Percentiles rank a stretch among this genome's conserved stretches.
Evolutionary conservation across 2,329 filamentous ascomycete genomes (phyloP).

Genomic region (Escovopsis sp.): DNA sequence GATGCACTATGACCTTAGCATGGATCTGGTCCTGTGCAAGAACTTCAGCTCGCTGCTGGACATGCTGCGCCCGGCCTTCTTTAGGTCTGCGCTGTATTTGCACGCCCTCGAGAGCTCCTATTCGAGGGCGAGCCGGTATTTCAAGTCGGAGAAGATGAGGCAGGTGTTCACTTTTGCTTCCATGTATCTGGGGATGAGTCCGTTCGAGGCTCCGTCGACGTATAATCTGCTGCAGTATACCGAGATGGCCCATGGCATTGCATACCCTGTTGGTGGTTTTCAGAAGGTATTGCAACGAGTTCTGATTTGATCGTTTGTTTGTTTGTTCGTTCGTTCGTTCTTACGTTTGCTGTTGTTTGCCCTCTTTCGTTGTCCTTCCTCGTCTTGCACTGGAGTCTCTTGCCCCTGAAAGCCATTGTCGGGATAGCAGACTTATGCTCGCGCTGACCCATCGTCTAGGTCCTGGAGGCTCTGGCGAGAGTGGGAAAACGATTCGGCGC

Average conservation of each 20-base stretch:
- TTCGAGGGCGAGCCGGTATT: conserved; percentile 49
- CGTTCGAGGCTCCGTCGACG: conserved; percentile 61
- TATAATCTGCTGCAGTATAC: conserved; percentile 58
- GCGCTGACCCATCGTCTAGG: conserved; percentile 34
- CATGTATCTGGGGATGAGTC: conserved; percentile 75
- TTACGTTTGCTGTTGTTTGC: background rate
- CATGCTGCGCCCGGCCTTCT: conserved; percentile 43
- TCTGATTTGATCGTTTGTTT: background rate
- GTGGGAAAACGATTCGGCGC: conserved; percentile 49
- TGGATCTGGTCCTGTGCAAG: conserved; percentile 48
- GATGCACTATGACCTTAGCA: conserved; percentile 53
- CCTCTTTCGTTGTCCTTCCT: no score
- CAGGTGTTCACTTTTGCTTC: conserved; percentile 64
- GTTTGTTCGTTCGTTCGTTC: no score
- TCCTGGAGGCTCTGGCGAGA: conserved; percentile 48
- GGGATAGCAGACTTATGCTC: no score
- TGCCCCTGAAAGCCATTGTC: no score
- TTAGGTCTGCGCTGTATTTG: conserved; percentile 42
- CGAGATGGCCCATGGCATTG: conserved; percentile 1
- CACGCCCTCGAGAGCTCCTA: conserved; percentile 63
- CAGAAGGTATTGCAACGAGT: background rate
- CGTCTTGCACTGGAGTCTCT: no score
- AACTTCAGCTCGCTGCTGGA: conserved; percentile 50
- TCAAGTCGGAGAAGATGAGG: conserved; percentile 36
- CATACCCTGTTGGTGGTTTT: conserved; percentile 1